Base-by-base conservation (phyloP, 1,284 basidiomycete genomes). In the Austroboletus niveus region DNA sequence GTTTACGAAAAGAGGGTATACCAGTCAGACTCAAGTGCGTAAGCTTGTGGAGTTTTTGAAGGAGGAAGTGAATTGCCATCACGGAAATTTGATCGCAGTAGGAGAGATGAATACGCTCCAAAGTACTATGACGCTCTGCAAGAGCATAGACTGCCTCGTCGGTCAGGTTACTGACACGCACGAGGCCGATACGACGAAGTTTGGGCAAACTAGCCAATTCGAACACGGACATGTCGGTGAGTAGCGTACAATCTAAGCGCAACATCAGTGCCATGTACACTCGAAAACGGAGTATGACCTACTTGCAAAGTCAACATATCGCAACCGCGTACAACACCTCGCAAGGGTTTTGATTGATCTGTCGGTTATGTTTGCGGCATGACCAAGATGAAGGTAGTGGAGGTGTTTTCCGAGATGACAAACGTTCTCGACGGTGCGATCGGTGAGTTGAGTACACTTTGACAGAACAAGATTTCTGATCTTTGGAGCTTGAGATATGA, bases 231-330 rank as follows among this genome's bases (percentile, higher is more conserved):
- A 92, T 84, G 67, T 99, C 97, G 14, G 96, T 98, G 40, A 99
- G 74, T 40, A 85, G 78, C 2, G 83, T 76, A 62, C 96, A 99
- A 72, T 92, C 92, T 94, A 61, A 34, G 50, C 45, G 38, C 9
- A 14, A 36, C 29, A 5, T 53, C 50, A 61, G 50, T 41, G 48
- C 31, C 24, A 41, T 29, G 31, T 3, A 40, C 31, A 41, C 38
- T 10, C 1, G 42, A 43, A 45, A 44, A 34, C 12, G 17, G 8
- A 22, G 40, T 30, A 51, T 17, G 8, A 81, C 89, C 69, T 57
- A 94, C 95, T 96, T 5, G 97, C 97, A 57, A 99, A 85, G 69
- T 99, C 97, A 54, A 99, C 87, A 68, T 99, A 99, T 59, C 97
- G 80, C 52, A 99, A 70, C n/a, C 97, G 79, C 0, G 92, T 95